Evolutionary conservation across 164 flowering plant species (phyloP), one percentile per base, ranked within the genome.

Genomic region (Amborella trichopoda): DNA sequence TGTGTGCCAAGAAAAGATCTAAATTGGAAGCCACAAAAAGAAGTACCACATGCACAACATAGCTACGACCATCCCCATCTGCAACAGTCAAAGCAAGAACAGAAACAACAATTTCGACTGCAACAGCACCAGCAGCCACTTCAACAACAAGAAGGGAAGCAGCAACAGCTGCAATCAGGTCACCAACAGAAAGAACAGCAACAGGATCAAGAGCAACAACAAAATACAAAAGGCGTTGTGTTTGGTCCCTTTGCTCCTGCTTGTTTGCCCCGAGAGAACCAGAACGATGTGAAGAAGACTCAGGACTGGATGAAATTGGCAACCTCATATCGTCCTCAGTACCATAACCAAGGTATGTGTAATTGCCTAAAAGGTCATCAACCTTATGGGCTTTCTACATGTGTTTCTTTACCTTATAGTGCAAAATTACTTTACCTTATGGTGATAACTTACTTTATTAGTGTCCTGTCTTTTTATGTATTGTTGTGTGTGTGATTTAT

Each of bases 341-440:
- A 93, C 65, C 91, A 75, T 48, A 88, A 88, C 55, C 91, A 83
- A 77, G 95, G 99, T 93, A 77, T 21, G 25, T n/a, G n/a, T n/a
- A n/a, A n/a, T n/a, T n/a, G n/a, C n/a, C n/a, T n/a, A n/a, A n/a
- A n/a, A n/a, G n/a, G n/a, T n/a, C n/a, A n/a, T n/a, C n/a, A n/a
- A n/a, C n/a, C n/a, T n/a, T n/a, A n/a, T n/a, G n/a, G n/a, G n/a
- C n/a, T n/a, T n/a, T n/a, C n/a, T n/a, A n/a, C n/a, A n/a, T n/a
- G n/a, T n/a, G n/a, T n/a, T n/a, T n/a, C n/a, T n/a, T n/a, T n/a
- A n/a, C n/a, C n/a, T n/a, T n/a, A n/a, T n/a, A n/a, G n/a, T n/a
- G n/a, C n/a, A n/a, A n/a, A n/a, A n/a, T n/a, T n/a, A n/a, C n/a
- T n/a, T n/a, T n/a, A n/a, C n/a, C n/a, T n/a, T n/a, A n/a, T n/a